Base-by-base conservation (phyloP, 208 protist species). In the Trypanosoma scelopori region DNA sequence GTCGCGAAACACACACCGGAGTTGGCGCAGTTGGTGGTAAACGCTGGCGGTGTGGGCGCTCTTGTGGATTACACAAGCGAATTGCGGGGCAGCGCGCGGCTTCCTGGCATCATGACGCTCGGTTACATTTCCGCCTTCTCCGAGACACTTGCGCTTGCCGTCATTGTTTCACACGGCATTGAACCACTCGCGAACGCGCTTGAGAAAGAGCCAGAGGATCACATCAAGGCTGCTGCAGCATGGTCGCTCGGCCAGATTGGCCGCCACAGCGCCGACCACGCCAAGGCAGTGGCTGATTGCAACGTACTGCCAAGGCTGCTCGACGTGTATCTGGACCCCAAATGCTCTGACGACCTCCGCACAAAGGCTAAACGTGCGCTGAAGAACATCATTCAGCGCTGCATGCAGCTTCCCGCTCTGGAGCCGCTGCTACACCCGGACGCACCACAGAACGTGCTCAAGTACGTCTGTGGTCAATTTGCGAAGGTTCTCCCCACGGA, bases 1-100 rank as follows among this genome's bases (percentile, higher is more conserved):
- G 85, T 99, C 39, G 93, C 94, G n/a, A 99, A 99, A 77, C 98
- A 99, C 84, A 98, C 97, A 25, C 94, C 97, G 30, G 98, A 99
- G 85, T 81, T 99, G 18, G 94, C 97, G 27, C 93, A 98, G 81
- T 82, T 99, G 51, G 95, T 99, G 35, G 97, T 99, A 25, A 99
- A 99, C 68, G 92, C 95, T 12, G 97, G 97, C 35, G 98, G 98
- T 45, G 91, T 98, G n/a, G 97, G 94, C 0, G 98, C 98, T 0
- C 78, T 99, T 20, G 98, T 99, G 12, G 97, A 99, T 75, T 99
- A 99, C 87, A 93, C 98, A 27, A 97, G 81, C 65, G 89, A 98
- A 55, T 90, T 85, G 3, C 71, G 74, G 12, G 97, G 94, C 52
- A 94, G 91, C 71, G 91, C 88, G 37, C 81, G 93, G 5, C 78